Evolutionary conservation across 805 yeast species (phyloP), one percentile per base, ranked within the genome.

Genomic region (Sporopachydermia quercuum): DNA sequence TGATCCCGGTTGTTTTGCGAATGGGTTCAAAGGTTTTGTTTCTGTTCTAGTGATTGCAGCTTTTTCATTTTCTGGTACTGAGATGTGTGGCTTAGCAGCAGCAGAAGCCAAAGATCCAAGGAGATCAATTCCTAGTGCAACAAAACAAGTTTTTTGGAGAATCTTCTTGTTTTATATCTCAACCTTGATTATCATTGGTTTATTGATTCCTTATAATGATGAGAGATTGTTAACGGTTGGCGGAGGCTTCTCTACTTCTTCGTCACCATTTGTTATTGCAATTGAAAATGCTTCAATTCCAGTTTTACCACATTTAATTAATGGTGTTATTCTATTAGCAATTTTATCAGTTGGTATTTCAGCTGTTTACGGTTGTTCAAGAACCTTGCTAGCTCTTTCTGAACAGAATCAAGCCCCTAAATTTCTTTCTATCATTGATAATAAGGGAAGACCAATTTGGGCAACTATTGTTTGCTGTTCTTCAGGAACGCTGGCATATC

Each of bases 131-230:
- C 76, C 77, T 36, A 60, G 53, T 35, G 76, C 76, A 16, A 66
- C 71, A 5, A 70, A 69, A 46, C 75, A 70, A 52, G 74, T 69
- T 2, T 68, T 71, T 42, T 71, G 75, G 75, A 66, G 75, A 61
- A 68, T 76, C 50, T 65, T 69, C 69, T 48, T 71, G 69, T 50
- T 49, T 70, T 37, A 54, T 65, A 19, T 60, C 69, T n/a, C 51
- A 69, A 40, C 76, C 30, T 68, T 68, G 38, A 54, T 63, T 5
- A 44, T 71, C 40, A 54, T 70, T 36, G 70, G 74, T 3, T 49
- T 67, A 15, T 52, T 71, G 42, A 76, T 71, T 37, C 69, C 74
- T 33, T 63, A 61, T 40, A 56, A 51, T 36, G 67, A 67, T 41
- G 45, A 53, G 5, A 56, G 57, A 42, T 49, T 64, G 14, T 45